These are phyloP conservation scores for Xylaria intraflava DNA, from an alignment of 495 filamentous ascomycete species.

Conservation along the genomic window DNA sequence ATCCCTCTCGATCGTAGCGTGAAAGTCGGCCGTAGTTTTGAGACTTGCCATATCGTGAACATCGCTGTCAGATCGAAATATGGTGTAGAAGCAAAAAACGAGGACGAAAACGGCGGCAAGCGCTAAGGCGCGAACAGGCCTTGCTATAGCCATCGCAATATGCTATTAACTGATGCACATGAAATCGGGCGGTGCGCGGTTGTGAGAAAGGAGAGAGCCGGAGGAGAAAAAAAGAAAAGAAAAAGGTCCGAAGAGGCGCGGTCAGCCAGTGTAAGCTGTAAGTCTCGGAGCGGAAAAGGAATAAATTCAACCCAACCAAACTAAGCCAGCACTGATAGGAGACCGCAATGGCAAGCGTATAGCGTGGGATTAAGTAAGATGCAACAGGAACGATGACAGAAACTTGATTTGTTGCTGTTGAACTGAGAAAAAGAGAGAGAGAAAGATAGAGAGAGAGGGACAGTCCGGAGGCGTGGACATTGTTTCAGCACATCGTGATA, in stretches of 20 bases:
- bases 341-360: not conserved
- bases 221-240: not conserved
- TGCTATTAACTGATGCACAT: conserved; percentile 20
- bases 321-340: not conserved
- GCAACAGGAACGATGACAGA: conserved; percentile 4
- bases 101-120: conserved; percentile 62
- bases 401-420: not conserved
- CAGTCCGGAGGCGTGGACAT: too few relatives aligned
- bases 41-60: conserved; percentile 29
- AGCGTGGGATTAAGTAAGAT: not conserved
- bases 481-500: too few relatives aligned
- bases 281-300: not conserved
- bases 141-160: conserved; percentile 66
- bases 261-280: not conserved
- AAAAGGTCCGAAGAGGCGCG: not conserved
- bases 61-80: conserved; percentile 46
- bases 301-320: not conserved
- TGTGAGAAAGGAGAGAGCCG: not conserved
- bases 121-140: conserved; percentile 72
- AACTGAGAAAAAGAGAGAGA: too few relatives aligned
- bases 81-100: conserved; percentile 66
- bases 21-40: conserved; percentile 28
- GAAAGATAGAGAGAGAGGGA: too few relatives aligned
- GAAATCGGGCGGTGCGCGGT: conserved; percentile 12
- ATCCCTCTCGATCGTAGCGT: conserved; percentile 57